Percentiles rank a stretch among this genome's conserved stretches.
Evolutionary conservation across 495 filamentous ascomycete species (phyloP).

Genomic region (Neurospora sp.): DNA sequence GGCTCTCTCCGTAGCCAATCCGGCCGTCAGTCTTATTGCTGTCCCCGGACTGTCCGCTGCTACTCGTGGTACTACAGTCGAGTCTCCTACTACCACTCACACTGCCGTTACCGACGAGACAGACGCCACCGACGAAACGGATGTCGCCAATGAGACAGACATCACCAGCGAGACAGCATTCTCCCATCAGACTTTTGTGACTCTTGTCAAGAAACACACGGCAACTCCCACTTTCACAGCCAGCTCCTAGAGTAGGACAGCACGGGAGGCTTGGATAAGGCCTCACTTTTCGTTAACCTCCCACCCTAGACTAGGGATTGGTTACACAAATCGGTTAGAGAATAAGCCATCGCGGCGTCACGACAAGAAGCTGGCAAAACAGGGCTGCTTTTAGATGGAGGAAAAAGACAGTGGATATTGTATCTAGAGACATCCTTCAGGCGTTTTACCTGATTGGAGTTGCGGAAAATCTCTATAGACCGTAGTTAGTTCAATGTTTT

Average conservation of each 20-base stretch:
- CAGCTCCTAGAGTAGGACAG: too few relatives aligned
- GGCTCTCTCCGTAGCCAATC: neutral
- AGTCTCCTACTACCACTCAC: neutral
- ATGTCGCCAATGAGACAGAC: neutral
- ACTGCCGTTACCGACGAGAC: neutral
- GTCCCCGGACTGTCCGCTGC: neutral
- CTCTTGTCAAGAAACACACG: neutral
- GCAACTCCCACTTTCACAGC: neutral
- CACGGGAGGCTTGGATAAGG: neutral
- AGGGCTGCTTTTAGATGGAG: neutral
- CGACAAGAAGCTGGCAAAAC: neutral
- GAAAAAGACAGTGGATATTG: neutral
- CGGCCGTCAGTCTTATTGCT: neutral
- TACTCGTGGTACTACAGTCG: neutral
- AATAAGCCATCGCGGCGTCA: neutral
- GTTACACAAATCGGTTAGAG: neutral
- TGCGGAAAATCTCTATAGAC: neutral
- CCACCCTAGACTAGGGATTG: neutral
- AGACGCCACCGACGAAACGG: neutral
- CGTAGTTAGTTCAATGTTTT: neutral
- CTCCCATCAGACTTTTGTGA: neutral
- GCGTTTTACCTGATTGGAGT: neutral
- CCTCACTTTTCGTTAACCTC: neutral
- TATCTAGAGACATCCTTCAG: neutral
- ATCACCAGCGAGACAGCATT: neutral